These are phyloP conservation scores for Nitzschia sp. DNA, from an alignment of 108 stramenopile genomes.

Conservation along the genomic window DNA sequence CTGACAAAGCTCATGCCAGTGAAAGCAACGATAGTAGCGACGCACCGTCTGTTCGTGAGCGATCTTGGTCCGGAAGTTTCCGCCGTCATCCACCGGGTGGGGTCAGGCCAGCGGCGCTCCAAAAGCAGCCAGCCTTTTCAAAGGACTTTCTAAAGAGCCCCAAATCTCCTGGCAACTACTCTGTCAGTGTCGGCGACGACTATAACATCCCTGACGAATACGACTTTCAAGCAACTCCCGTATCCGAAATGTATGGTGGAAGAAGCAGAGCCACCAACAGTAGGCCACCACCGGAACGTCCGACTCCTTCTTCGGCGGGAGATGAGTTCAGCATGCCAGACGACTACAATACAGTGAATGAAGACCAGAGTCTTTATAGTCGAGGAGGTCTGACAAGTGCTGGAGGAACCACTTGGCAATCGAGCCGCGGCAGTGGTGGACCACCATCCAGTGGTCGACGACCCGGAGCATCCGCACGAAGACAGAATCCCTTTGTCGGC, in stretches of 20 bases:
- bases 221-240: conserved; percentile 18
- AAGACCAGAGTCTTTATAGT: conserved; percentile 11
- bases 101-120: conserved; percentile 20
- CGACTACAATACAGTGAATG: conserved; percentile 13
- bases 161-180: conserved; percentile 13
- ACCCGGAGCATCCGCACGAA: background rate
- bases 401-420: no score
- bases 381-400: no score
- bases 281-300: background rate
- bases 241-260: background rate
- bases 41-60: background rate
- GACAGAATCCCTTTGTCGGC: background rate
- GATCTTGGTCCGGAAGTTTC: conserved; percentile 30
- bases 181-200: conserved; percentile 29
- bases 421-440: no score
- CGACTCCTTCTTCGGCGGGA: background rate
- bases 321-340: conserved; percentile 35
- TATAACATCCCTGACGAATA: conserved; percentile 29
- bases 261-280: background rate
- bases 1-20: background rate
- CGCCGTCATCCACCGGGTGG: conserved; percentile 26
- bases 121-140: conserved; percentile 34
- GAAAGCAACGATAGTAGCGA: background rate
- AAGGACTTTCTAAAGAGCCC: conserved; percentile 11
- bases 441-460: no score